These are phyloP conservation scores for Pseudozyma sp. DNA, from an alignment of 1,284 basidiomycete species.

Conservation along the genomic window DNA sequence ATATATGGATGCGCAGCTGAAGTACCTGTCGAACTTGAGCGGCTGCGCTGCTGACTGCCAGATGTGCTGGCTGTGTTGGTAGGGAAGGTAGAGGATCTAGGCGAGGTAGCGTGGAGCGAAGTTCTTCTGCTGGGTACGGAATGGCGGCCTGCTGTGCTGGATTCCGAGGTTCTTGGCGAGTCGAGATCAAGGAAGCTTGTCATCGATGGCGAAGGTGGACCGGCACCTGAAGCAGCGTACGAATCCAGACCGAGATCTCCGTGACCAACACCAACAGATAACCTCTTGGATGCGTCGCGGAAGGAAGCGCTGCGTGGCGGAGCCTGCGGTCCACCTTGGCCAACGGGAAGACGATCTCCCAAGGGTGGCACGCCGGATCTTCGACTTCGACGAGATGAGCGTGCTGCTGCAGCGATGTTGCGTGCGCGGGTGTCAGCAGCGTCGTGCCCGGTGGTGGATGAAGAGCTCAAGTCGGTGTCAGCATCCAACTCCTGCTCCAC, in stretches of 20 bases:
- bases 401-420: constrained; percentile 13
- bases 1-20: constrained; percentile 4
- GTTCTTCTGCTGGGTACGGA: constrained; percentile 33
- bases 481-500: constrained; percentile 46
- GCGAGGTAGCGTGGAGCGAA: constrained; percentile 32
- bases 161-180: constrained; percentile 39
- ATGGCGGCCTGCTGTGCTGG: constrained; percentile 15
- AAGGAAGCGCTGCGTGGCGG: constrained; percentile 46
- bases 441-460: constrained; percentile 4
- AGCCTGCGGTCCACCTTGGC: constrained; percentile 35
- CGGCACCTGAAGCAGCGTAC: constrained; percentile 9
- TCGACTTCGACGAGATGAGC: constrained; percentile 34
- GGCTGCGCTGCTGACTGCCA: constrained; percentile 1
- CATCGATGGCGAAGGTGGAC: constrained; percentile 38
- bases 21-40: not conserved
- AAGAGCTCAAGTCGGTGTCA: constrained; percentile 5
- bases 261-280: constrained; percentile 22
- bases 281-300: constrained; percentile 36
- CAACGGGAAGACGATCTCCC: constrained; percentile 38
- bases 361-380: constrained; percentile 29
- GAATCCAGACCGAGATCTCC: constrained; percentile 42
- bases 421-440: constrained; percentile 3
- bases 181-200: constrained; percentile 47
- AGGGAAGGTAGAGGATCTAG: constrained; percentile 9
- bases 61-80: constrained; percentile 7